Evolutionary conservation across 768 basidiomycete genomes (phyloP).

Genomic region (Russula sp.): DNA sequence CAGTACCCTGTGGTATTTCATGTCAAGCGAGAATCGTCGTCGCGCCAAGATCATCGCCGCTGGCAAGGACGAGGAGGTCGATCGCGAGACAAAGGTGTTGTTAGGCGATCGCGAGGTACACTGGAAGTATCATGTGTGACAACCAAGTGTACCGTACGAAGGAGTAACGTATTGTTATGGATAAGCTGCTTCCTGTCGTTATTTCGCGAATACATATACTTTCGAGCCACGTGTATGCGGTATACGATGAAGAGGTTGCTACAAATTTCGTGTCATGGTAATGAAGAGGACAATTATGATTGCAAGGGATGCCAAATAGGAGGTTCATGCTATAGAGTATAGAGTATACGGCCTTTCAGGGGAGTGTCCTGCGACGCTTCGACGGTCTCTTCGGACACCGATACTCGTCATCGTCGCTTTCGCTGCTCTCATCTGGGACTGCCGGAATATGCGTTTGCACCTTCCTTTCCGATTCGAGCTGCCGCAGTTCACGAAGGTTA

Average conservation of each 20-base stretch:
- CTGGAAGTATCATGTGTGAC: slow-evolving; percentile 26
- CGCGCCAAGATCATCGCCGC: slow-evolving; percentile 37
- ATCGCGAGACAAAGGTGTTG: slow-evolving; percentile 30
- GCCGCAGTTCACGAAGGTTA: slow-evolving; percentile 61
- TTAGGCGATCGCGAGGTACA: slow-evolving; percentile 36
- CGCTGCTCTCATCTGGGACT: slow-evolving; percentile 43
- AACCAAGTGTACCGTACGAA: neutral
- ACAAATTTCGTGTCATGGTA: neutral
- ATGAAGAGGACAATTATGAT: neutral
- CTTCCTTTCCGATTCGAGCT: slow-evolving; percentile 53
- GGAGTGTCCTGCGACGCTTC: slow-evolving; percentile 31
- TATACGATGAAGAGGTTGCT: neutral
- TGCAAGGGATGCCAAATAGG: slow-evolving; percentile 6
- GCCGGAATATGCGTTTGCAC: slow-evolving; percentile 44
- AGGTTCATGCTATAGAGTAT: neutral
- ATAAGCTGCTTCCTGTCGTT: neutral
- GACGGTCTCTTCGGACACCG: slow-evolving; percentile 37
- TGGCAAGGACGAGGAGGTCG: slow-evolving; percentile 26
- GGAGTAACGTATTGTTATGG: neutral
- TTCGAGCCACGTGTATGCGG: slow-evolving; percentile 2
- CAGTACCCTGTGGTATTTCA: slow-evolving; percentile 46
- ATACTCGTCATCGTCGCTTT: slow-evolving; percentile 56
- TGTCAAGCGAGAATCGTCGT: slow-evolving; percentile 50
- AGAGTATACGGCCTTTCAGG: neutral
- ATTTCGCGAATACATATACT: neutral